Conservation (phyloP, 331 rosid species). For the Stylosanthes scabra region DNA sequence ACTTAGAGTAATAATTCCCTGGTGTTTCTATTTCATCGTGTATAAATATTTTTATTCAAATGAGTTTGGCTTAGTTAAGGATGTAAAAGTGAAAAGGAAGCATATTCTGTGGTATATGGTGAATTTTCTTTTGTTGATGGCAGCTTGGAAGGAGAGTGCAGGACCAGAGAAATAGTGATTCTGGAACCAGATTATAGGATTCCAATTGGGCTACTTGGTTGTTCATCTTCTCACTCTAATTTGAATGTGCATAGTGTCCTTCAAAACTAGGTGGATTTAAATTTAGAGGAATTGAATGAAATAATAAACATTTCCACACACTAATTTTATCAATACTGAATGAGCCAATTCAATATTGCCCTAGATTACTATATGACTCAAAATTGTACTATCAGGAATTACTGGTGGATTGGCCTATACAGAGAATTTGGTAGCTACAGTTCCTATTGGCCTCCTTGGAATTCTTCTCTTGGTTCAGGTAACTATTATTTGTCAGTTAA, state of each 20-base stretch:
- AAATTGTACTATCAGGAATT: conserved; percentile 10
- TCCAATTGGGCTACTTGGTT: conserved; percentile 89
- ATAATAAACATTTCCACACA: no score
- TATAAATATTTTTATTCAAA: neutral
- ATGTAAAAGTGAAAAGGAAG: conserved; percentile 1
- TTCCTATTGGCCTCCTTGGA: no score
- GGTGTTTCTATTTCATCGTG: conserved; percentile 9
- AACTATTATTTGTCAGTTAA: no score
- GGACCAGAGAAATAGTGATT: conserved; percentile 70
- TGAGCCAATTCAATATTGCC: neutral
- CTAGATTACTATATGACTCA: conserved; percentile 2
- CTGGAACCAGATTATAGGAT: conserved; percentile 94
- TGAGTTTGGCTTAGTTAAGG: neutral
- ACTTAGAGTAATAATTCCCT: neutral
- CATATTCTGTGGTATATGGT: neutral
- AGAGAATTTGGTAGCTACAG: no score
- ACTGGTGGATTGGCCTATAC: no score
- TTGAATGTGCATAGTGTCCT: neutral
- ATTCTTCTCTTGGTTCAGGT: no score
- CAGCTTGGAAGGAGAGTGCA: conserved; percentile 73
- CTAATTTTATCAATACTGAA: neutral
- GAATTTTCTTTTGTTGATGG: conserved; percentile 40
- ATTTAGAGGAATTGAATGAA: conserved; percentile 3
- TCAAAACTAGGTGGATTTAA: conserved; percentile 20
- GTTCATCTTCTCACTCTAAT: conserved; percentile 39